A percentile compares a stretch with the other conserved stretches of the same genome.
Conservation (phyloP, 192 early-diverging fungal genomes). For the Geranomyces variabilis region DNA sequence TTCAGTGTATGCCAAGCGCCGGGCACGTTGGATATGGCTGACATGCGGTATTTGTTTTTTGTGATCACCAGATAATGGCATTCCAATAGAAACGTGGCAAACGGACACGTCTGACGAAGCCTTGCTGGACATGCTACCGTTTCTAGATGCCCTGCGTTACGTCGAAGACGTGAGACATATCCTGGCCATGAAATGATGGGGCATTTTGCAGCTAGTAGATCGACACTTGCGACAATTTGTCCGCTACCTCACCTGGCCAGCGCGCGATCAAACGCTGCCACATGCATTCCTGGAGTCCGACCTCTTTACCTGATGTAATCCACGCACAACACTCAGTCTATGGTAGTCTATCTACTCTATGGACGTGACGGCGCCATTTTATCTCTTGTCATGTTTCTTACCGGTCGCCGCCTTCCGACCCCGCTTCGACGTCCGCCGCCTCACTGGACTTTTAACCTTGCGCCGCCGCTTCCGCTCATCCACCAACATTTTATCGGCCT, state of each 20-base stretch:
- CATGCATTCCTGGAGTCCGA: too few relatives aligned
- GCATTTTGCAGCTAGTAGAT: too few relatives aligned
- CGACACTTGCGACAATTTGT: too few relatives aligned
- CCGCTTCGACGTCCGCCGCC: background rate
- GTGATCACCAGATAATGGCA: constrained; percentile 73
- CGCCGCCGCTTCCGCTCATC: background rate
- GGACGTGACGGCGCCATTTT: too few relatives aligned
- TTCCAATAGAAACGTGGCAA: constrained; percentile 88
- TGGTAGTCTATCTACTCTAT: background rate
- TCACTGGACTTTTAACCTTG: background rate
- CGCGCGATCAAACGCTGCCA: too few relatives aligned
- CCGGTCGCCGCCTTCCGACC: too few relatives aligned
- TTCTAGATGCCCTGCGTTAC: constrained; percentile 86
- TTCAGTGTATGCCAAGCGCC: background rate
- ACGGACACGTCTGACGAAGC: constrained; percentile 77
- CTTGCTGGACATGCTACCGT: constrained; percentile 82
- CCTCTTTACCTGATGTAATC: too few relatives aligned
- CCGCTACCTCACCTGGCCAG: too few relatives aligned
- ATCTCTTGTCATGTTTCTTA: too few relatives aligned
- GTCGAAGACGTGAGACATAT: constrained; percentile 82
- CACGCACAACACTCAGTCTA: too few relatives aligned
- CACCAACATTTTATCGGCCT: constrained; percentile 12
- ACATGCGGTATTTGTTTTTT: too few relatives aligned
- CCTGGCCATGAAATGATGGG: constrained; percentile 41
- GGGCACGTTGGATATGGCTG: too few relatives aligned